These are phyloP conservation scores for Phialophora tarda DNA, from an alignment of 2,329 filamentous ascomycete species.

Conservation along the genomic window DNA sequence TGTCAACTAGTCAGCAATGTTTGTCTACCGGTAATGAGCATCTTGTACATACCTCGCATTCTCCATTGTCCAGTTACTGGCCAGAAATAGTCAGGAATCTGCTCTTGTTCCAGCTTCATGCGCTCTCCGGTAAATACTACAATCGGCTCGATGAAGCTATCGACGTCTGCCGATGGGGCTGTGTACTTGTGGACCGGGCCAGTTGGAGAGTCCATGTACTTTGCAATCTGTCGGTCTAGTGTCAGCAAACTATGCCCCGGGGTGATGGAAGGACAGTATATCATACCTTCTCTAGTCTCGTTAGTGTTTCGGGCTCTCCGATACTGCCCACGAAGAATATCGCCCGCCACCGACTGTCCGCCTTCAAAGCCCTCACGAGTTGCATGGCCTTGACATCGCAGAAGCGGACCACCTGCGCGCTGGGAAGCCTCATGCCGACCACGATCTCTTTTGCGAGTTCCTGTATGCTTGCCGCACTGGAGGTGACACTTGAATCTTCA, in stretches of 20 bases:
- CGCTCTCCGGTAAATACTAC: slow-evolving; percentile 60
- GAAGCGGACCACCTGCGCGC: slow-evolving; percentile 63
- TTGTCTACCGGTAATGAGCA: background rate
- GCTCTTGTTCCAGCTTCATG: slow-evolving; percentile 55
- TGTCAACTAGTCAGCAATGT: background rate
- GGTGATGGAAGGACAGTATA: background rate
- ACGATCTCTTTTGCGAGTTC: slow-evolving; percentile 47
- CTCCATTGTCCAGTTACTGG: slow-evolving; percentile 62
- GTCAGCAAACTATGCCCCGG: background rate
- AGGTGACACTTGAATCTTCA: slow-evolving; percentile 56
- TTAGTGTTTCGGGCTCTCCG: slow-evolving; percentile 35
- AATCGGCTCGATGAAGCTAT: slow-evolving; percentile 63
- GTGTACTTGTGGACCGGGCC: slow-evolving; percentile 55
- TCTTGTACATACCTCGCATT: slow-evolving; percentile 56
- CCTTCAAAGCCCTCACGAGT: slow-evolving; percentile 55
- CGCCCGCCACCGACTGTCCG: slow-evolving; percentile 60
- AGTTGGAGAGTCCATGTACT: slow-evolving; percentile 48
- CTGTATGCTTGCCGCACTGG: slow-evolving; percentile 43
- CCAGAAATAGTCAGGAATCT: slow-evolving; percentile 63
- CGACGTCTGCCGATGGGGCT: slow-evolving; percentile 50
- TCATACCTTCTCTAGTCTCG: slow-evolving; percentile 49
- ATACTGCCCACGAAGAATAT: slow-evolving; percentile 58
- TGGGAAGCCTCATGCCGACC: slow-evolving; percentile 59
- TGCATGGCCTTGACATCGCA: slow-evolving; percentile 65
- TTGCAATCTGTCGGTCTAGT: slow-evolving; percentile 44